Conservation (phyloP, 768 basidiomycete genomes). For the Xerocomus spinulosus region DNA sequence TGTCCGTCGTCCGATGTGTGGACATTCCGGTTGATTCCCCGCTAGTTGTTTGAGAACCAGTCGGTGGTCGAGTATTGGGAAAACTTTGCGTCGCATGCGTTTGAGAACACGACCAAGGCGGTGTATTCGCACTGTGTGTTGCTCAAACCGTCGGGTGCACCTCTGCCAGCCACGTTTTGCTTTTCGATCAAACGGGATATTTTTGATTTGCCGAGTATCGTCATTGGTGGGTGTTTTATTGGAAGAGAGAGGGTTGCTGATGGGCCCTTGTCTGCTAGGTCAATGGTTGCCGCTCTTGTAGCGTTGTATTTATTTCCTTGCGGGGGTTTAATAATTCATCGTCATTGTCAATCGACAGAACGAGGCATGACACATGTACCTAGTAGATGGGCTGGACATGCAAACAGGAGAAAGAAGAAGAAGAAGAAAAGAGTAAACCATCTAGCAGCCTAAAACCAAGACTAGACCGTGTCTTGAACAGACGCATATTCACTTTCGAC, state of each 20-base stretch:
- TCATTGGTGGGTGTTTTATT: conserved; percentile 58
- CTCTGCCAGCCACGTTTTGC: conserved; percentile 90
- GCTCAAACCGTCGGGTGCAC: conserved; percentile 77
- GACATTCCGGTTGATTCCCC: not conserved
- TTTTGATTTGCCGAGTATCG: conserved; percentile 84
- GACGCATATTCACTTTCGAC: conserved; percentile 88
- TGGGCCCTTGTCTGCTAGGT: conserved; percentile 39
- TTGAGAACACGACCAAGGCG: conserved; percentile 94
- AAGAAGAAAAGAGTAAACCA: not conserved
- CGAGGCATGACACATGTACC: too few relatives aligned
- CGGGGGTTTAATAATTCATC: too few relatives aligned
- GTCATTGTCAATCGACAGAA: too few relatives aligned
- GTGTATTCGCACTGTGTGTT: conserved; percentile 91
- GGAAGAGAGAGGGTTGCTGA: too few relatives aligned
- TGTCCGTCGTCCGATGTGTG: too few relatives aligned
- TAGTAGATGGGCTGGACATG: too few relatives aligned
- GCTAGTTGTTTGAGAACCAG: conserved; percentile 93
- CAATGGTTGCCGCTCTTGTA: conserved; percentile 85
- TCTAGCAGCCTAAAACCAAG: not conserved
- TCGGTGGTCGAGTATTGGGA: conserved; percentile 96
- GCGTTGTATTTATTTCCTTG: too few relatives aligned
- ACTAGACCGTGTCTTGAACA: conserved; percentile 66
- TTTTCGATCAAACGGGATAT: conserved; percentile 93
- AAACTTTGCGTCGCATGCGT: conserved; percentile 93
- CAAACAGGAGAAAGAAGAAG: too few relatives aligned